phyloP scores from a whole-genome alignment of 208 protist genomes.

The Tritrichomonas foetus region DNA sequence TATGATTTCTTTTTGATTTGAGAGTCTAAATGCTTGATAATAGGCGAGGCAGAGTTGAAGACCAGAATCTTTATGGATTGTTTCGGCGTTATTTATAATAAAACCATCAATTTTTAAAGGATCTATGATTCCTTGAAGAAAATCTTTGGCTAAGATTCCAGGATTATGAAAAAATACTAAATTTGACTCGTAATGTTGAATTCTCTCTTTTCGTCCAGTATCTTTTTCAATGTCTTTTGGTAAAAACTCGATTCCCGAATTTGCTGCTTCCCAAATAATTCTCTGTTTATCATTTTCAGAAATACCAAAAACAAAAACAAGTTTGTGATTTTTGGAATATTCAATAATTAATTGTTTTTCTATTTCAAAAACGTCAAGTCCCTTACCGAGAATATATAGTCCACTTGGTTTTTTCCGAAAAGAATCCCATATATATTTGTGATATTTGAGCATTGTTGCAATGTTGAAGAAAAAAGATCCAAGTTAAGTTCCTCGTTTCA shows the following conservation, averaged over 20 bases:
- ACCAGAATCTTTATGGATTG: neutral
- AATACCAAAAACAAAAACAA: conserved; percentile 22
- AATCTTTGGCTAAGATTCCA: conserved; percentile 20
- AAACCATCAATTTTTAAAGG: neutral
- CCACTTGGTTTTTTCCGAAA: neutral
- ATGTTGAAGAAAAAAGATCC: too few relatives aligned
- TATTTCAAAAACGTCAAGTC: neutral
- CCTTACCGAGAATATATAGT: neutral
- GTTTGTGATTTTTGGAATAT: neutral
- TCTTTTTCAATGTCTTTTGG: conserved; percentile 33
- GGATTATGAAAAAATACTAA: neutral
- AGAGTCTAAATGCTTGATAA: neutral
- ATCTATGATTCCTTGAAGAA: conserved; percentile 10
- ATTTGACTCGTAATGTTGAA: neutral
- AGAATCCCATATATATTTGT: neutral
- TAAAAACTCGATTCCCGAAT: neutral
- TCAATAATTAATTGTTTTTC: neutral
- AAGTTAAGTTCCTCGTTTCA: too few relatives aligned
- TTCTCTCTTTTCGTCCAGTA: neutral
- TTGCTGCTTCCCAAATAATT: neutral
- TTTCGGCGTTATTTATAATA: neutral
- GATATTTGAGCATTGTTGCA: neutral
- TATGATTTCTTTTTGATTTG: too few relatives aligned
- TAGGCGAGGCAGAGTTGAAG: neutral
- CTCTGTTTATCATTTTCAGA: neutral